phyloP scores from a whole-genome alignment of 2,329 filamentous ascomycete species.

The Aureobasidium zeae region DNA sequence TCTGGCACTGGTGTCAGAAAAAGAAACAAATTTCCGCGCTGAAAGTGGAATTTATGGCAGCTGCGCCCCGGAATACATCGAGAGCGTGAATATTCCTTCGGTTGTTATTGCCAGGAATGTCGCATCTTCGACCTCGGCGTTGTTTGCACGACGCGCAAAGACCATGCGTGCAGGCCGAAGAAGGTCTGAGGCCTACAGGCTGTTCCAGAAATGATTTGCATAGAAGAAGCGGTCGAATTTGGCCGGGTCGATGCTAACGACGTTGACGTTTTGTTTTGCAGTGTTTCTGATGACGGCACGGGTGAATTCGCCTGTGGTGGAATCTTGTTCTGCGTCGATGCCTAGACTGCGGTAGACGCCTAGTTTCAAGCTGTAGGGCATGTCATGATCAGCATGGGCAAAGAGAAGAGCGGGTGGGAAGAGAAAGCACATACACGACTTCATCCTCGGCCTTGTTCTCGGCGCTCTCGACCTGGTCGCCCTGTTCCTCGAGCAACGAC shows the following conservation, averaged over 20 bases:
- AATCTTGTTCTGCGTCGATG: slow-evolving; percentile 76
- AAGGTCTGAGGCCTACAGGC: slow-evolving; percentile 49
- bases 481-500: slow-evolving; percentile 77
- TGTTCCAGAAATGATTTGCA: slow-evolving; percentile 93
- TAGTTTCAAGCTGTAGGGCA: slow-evolving; percentile 54
- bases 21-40: no score
- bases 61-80: no score
- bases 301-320: slow-evolving; percentile 65
- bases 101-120: no score
- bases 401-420: not conserved
- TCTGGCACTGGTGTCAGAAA: no score
- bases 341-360: slow-evolving; percentile 87
- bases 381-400: not conserved
- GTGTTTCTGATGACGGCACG: slow-evolving; percentile 80
- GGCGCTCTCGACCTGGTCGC: slow-evolving; percentile 63
- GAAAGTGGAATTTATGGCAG: no score
- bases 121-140: no score
- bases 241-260: slow-evolving; percentile 87
- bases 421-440: slow-evolving; percentile 33
- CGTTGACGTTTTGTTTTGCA: slow-evolving; percentile 81
- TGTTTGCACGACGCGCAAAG: no score
- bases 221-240: slow-evolving; percentile 90
- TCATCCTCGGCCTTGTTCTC: slow-evolving; percentile 37
- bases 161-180: no score
- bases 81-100: no score